Evolutionary conservation across 768 basidiomycete species (phyloP).

Genomic region (Cubamyces sp.): DNA sequence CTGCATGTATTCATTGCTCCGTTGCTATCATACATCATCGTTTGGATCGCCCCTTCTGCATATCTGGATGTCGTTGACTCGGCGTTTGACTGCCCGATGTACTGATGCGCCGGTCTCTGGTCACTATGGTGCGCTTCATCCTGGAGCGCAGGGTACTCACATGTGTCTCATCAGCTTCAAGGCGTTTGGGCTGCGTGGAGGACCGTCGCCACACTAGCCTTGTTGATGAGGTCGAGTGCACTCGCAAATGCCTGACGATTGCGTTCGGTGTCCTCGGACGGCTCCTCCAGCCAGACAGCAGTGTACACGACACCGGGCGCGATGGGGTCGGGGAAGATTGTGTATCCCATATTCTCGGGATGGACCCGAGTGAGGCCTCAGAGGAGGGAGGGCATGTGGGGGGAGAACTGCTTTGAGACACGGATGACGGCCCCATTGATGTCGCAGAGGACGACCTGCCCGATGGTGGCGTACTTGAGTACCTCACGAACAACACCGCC

Average conservation of each 20-base stretch:
- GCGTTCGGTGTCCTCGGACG: not conserved
- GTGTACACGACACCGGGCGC: not conserved
- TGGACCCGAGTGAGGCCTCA: slow-evolving; percentile 25
- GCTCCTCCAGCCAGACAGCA: slow-evolving; percentile 1
- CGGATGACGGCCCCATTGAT: slow-evolving; percentile 98
- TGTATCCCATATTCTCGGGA: not conserved
- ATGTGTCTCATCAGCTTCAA: too few relatives aligned
- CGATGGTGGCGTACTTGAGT: slow-evolving; percentile 89
- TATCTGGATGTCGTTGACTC: too few relatives aligned
- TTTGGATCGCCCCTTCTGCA: too few relatives aligned
- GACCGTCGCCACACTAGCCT: not conserved
- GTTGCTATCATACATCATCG: too few relatives aligned
- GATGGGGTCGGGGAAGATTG: not conserved
- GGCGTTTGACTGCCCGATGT: too few relatives aligned
- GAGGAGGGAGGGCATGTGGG: slow-evolving; percentile 89
- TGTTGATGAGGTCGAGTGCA: not conserved
- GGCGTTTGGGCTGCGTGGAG: not conserved
- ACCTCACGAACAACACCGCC: slow-evolving; percentile 98
- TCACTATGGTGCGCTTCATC: too few relatives aligned
- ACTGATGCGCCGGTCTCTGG: too few relatives aligned
- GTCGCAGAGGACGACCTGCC: slow-evolving; percentile 93
- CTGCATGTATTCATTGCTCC: too few relatives aligned
- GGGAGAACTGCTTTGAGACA: slow-evolving; percentile 91
- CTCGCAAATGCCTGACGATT: not conserved
- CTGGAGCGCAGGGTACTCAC: too few relatives aligned